Evolutionary conservation across 192 early-diverging fungal species (phyloP).

Genomic region (Dissophora ornata): DNA sequence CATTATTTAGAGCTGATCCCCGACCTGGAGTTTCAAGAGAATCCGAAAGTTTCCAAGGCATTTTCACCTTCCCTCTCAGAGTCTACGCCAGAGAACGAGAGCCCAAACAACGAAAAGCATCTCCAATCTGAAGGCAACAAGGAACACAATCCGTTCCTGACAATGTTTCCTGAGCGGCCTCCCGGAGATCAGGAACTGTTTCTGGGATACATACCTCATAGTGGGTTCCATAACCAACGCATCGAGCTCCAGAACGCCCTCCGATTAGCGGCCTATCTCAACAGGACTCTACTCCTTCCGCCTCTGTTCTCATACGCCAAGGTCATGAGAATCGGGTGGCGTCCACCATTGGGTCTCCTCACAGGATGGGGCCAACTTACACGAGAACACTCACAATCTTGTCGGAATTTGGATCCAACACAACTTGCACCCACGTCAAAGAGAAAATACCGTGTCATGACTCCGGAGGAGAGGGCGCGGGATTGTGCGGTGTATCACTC

Average conservation of each 20-base stretch:
- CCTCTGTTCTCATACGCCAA: conserved; percentile 18
- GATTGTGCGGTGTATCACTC: conserved; percentile 5
- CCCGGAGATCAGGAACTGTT: conserved; percentile 27
- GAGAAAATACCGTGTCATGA: no score
- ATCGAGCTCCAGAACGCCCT: conserved; percentile 57
- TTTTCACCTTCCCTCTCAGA: no score
- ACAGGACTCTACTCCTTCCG: conserved; percentile 59
- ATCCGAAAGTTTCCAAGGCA: no score
- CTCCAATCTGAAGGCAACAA: no score
- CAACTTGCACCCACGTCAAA: no score
- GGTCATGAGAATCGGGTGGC: conserved; percentile 2
- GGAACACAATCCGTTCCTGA: conserved; percentile 2
- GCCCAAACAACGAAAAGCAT: no score
- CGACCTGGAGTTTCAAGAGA: no score
- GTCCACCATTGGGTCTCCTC: background rate
- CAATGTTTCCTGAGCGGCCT: conserved; percentile 15
- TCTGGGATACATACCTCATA: conserved; percentile 58
- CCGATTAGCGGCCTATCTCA: conserved; percentile 46
- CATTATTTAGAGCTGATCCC: no score
- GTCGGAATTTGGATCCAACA: no score
- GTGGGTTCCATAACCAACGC: conserved; percentile 63
- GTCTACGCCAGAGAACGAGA: no score
- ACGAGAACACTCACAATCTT: background rate
- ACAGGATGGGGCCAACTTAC: background rate
- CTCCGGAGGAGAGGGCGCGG: background rate